Evolutionary conservation across 2,329 filamentous ascomycete species (phyloP), one percentile per base, ranked within the genome.

Genomic region (Epichloe aotearoae): DNA sequence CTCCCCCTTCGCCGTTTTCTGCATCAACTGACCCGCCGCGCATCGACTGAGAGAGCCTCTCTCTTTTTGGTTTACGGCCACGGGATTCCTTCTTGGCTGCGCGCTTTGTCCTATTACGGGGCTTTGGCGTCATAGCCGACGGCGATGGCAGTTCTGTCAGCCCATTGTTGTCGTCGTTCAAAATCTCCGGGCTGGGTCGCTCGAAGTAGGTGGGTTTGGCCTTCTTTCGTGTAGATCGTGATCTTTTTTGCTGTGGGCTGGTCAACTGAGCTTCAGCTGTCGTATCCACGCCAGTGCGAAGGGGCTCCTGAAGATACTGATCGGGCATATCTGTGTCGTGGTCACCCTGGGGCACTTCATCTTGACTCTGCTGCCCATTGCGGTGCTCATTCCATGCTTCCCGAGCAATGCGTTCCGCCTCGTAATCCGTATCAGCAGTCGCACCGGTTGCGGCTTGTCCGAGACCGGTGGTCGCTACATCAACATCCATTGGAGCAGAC

Each of bases 131-230:
- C 50, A 57, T 54, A 17, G 63, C 61, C n/a, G 65, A 60, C 17
- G 65, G 65, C 5, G 65, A 68, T 4, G 66, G 61, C 46, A 66
- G 41, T 7, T 63, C 59, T 14, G 49, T 56, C 23, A 58, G 46
- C 5, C 40, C 55, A n/a, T 56, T 51, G 3, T 43, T 36, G 20
- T 56, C 55, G 19, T 53, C 52, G 26, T 58, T 54, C 19, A 52
- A 41, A 14, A 50, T 46, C 5, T 58, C 58, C 0, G 55, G 55
- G 5, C 56, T 54, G 10, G 59, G 54, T 49, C 67, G 61, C 41
- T 68, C 64, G 54, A 71, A 72, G 50, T 66, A 73, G 17, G 71
- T 72, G 10, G 71, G 69, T 58, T 77, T 77, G 46, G 69, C 65
- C 61, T 73, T 76, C 62, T 73, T 75, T 42, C 66, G 62, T 34